Evolutionary conservation across 257 asterid genomes (phyloP), one percentile per base, ranked within the genome.

Genomic region (Lycium ferocissimum): DNA sequence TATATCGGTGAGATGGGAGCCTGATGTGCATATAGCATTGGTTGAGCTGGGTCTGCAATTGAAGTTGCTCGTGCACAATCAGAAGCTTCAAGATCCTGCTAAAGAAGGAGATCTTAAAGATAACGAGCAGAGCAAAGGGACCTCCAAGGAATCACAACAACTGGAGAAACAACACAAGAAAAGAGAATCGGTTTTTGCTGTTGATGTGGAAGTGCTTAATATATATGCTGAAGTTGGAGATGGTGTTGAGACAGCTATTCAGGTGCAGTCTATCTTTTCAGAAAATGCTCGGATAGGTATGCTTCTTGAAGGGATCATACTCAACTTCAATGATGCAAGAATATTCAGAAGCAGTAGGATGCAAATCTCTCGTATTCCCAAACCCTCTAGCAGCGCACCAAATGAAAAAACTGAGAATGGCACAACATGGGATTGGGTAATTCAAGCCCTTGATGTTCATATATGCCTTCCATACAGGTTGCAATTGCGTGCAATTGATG

Each of bases 401-500:
- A 89, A 91, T 85, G 87, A 89, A 47, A 94, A 92, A 90, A 82
- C 90, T 86, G 98, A 88, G 88, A 83, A 85, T 63, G 84, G 88
- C 63, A 91, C 97, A 88, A 88, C 89, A 87, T 94, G 99, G 99
- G 99, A 97, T 88, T 95, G 98, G 98, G 98, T 97, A 90, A 91
- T 97, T 89, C 99, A 93, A 91, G 99, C 99, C 90, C 93, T 93
- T 87, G 99, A 97, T 85, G 98, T 97, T 76, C 97, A 95, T 86
- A 88, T 97, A 87, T 97, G 99, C 89, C 63, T 97, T 93, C 95
- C 99, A 15, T 97, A 85, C 91, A 92, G 98, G 90, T 86, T 95
- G 91, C 90, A 97, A 85, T 91, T 97, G 92, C 99, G 99, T 83
- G 99, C 99, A 83, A 97, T 97, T 86, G 99, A 97, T 88, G 99